These are phyloP conservation scores for Coemansia sp. DNA, from an alignment of 192 early-diverging fungal species.

Conservation along the genomic window DNA sequence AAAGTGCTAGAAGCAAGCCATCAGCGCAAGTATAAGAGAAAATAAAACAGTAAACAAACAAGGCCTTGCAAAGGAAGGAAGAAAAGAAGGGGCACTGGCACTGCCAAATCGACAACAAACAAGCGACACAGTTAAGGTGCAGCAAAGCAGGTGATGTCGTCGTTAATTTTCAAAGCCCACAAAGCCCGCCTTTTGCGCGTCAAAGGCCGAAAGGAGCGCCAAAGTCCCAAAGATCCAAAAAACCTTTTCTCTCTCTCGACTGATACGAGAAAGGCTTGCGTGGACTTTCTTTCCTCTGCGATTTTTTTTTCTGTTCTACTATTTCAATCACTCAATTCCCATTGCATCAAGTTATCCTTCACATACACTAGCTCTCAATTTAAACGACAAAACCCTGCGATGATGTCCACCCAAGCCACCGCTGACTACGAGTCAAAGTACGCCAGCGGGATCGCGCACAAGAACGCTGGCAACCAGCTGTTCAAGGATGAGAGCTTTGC, in stretches of 20 bases:
- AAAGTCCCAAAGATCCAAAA: not conserved
- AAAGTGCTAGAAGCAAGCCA: not conserved
- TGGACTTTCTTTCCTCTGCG: not conserved
- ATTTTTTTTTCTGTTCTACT: not conserved
- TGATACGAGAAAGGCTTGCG: no score
- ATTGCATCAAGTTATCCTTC: no score
- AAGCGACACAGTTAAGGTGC: no score
- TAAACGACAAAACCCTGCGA: not conserved
- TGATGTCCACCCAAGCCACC: not conserved
- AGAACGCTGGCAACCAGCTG: conserved; percentile 29
- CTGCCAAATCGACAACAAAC: not conserved
- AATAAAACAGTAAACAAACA: not conserved
- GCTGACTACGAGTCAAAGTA: conserved; percentile 24
- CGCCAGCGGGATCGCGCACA: conserved; percentile 31
- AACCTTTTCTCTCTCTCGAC: not conserved
- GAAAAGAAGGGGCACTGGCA: not conserved
- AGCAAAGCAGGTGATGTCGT: no score
- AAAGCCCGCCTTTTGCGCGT: not conserved
- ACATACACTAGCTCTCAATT: no score
- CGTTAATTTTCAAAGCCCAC: not conserved
- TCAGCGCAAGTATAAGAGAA: not conserved
- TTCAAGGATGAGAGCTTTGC: conserved; percentile 36
- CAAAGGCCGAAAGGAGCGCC: not conserved
- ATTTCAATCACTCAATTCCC: not conserved
- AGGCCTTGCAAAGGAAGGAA: not conserved